A percentile compares a stretch with the other conserved stretches of the same genome.
These are phyloP conservation scores for Lotmaria passim DNA, from an alignment of 208 protist species.

Conservation along the genomic window DNA sequence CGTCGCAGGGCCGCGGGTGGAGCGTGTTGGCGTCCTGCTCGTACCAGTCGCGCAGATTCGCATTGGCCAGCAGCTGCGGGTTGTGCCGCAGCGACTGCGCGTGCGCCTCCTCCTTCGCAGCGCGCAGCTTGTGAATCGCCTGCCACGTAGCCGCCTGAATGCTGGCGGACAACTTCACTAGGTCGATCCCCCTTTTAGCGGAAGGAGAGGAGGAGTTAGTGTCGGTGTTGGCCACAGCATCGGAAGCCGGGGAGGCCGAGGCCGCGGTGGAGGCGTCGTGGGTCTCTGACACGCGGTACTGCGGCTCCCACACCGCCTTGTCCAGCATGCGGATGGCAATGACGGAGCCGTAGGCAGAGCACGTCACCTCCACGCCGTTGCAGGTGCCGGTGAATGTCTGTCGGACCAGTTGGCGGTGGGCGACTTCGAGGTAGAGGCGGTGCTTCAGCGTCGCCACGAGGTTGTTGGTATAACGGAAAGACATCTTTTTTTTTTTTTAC, in stretches of 20 bases:
- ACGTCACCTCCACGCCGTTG: conserved; percentile 79
- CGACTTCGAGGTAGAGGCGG: conserved; percentile 73
- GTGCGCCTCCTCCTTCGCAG: conserved; percentile 77
- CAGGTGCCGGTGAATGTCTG: conserved; percentile 71
- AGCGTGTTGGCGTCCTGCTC: conserved; percentile 78
- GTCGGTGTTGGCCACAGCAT: no score
- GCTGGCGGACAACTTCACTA: conserved; percentile 60
- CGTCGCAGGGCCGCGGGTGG: conserved; percentile 59
- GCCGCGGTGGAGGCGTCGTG: conserved; percentile 1
- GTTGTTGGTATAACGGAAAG: conserved; percentile 90
- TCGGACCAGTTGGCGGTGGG: conserved; percentile 62
- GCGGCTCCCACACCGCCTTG: conserved; percentile 56
- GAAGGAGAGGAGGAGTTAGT: conserved; percentile 3
- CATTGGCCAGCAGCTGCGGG: conserved; percentile 44
- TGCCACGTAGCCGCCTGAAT: conserved; percentile 77
- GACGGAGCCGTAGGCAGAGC: conserved; percentile 76
- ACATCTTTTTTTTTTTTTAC: conserved; percentile 64
- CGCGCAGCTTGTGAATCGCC: conserved; percentile 60
- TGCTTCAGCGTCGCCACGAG: conserved; percentile 82
- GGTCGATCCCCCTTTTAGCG: conserved; percentile 37
- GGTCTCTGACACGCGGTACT: conserved; percentile 45
- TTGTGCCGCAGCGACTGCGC: conserved; percentile 65
- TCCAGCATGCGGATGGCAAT: conserved; percentile 59
- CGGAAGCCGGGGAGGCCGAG: not conserved
- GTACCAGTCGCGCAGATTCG: conserved; percentile 72